These are phyloP conservation scores for Aureobasidium musti DNA, from an alignment of 2,329 filamentous ascomycete species.

Conservation along the genomic window DNA sequence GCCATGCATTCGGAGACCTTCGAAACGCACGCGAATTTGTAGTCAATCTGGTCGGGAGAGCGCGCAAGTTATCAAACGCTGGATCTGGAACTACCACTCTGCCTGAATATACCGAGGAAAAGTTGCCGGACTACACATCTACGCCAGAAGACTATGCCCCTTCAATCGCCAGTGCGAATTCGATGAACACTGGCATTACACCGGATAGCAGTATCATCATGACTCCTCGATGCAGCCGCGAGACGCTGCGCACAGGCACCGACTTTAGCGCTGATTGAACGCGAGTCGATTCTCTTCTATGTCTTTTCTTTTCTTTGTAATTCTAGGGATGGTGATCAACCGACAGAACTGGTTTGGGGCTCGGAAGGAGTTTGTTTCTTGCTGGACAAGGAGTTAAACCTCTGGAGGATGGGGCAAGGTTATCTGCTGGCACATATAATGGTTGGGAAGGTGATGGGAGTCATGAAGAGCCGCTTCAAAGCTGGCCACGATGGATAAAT, in stretches of 20 bases:
- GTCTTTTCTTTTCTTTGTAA: not conserved
- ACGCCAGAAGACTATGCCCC: constrained; percentile 38
- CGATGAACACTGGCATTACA: constrained; percentile 37
- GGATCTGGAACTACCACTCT: constrained; percentile 40
- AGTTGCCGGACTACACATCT: constrained; percentile 51
- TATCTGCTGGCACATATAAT: constrained; percentile 4
- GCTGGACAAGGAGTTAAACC: constrained; percentile 22
- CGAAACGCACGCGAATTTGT: constrained; percentile 57
- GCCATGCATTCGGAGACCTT: constrained; percentile 55
- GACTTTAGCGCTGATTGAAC: constrained; percentile 3
- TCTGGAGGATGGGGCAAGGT: not conserved
- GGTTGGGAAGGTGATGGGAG: not conserved
- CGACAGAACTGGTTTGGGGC: constrained; percentile 1
- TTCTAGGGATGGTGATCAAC: not conserved
- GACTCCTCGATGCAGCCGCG: constrained; percentile 45
- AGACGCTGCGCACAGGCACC: constrained; percentile 41
- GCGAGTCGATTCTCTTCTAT: not conserved
- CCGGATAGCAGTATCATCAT: constrained; percentile 48
- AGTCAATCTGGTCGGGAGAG: constrained; percentile 38
- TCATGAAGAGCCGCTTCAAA: constrained; percentile 1
- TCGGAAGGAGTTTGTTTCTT: constrained; percentile 10
- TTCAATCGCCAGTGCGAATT: constrained; percentile 37
- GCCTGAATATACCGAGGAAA: constrained; percentile 43
- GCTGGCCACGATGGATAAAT: constrained; percentile 7
- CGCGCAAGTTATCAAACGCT: constrained; percentile 34